Percentiles rank a stretch among this genome's conserved stretches.
Evolutionary conservation across 2,329 filamentous ascomycete genomes (phyloP).

Genomic region (Cladosporium austrohemisphaericum): DNA sequence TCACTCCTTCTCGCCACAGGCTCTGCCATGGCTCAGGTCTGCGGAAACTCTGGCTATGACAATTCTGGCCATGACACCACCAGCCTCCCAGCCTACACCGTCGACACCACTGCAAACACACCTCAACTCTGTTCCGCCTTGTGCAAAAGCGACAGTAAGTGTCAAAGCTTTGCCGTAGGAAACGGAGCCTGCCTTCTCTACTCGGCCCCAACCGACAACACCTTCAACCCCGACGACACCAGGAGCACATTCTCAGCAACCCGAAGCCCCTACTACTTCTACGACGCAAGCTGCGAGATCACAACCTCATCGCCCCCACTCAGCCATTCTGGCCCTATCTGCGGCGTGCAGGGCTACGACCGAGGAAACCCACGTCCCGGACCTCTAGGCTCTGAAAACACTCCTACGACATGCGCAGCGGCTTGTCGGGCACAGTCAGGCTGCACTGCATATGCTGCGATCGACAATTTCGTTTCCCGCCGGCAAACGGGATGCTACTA

Average conservation of each 20-base stretch:
- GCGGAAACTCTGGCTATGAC: neutral
- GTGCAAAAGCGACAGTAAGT: neutral
- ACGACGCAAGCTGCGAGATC: neutral
- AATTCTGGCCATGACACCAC: neutral
- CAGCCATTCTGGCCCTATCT: neutral
- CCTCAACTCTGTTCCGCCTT: neutral
- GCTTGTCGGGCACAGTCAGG: neutral
- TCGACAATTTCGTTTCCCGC: neutral
- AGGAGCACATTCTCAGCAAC: neutral
- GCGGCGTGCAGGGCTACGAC: neutral
- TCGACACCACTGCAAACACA: neutral
- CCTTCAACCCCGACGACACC: neutral
- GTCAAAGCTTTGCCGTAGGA: slow-evolving; percentile 1
- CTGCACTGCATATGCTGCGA: neutral
- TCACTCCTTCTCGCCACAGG: neutral
- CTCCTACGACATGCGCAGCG: neutral
- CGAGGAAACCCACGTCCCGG: neutral
- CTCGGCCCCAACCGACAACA: neutral
- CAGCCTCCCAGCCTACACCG: neutral
- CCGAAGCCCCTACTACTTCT: slow-evolving; percentile 1
- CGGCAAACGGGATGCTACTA: neutral
- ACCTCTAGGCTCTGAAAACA: neutral
- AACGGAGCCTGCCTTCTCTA: neutral
- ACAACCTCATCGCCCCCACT: neutral
- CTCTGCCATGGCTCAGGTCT: neutral